A percentile compares a stretch with the other conserved stretches of the same genome.
These are phyloP conservation scores for Candida nonsorbophila DNA, from an alignment of 805 yeast genomes.

Conservation along the genomic window DNA sequence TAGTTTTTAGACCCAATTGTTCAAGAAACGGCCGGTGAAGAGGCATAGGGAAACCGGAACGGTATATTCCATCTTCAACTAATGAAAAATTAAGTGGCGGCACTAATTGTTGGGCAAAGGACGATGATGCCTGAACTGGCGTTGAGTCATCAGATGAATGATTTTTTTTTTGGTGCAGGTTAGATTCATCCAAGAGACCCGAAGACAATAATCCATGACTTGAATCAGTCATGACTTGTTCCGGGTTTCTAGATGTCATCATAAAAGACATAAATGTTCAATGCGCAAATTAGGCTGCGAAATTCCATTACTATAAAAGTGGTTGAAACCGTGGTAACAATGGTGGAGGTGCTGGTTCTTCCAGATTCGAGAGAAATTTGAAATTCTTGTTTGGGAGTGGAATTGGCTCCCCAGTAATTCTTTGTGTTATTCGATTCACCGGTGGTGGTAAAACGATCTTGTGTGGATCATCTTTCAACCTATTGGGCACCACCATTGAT, in stretches of 20 bases:
- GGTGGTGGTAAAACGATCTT: constrained; percentile 34
- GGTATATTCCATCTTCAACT: constrained; percentile 80
- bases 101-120: no score
- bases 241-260: no score
- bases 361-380: constrained; percentile 16
- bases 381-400: constrained; percentile 7
- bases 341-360: constrained; percentile 19
- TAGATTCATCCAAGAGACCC: no score
- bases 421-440: constrained; percentile 9
- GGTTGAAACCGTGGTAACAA: constrained; percentile 29
- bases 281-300: background rate
- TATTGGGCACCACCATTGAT: constrained; percentile 21
- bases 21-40: constrained; percentile 75
- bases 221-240: no score
- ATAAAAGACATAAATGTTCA: no score
- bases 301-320: constrained; percentile 9
- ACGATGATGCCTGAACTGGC: no score
- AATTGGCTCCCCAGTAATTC: constrained; percentile 7
- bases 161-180: no score
- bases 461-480: constrained; percentile 11
- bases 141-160: no score
- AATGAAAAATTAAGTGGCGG: constrained; percentile 91
- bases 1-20: constrained; percentile 67
- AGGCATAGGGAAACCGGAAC: constrained; percentile 93
- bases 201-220: no score